These are phyloP conservation scores for Sarocladiaceae sp. DNA, from an alignment of 2,329 filamentous ascomycete species.

Conservation along the genomic window DNA sequence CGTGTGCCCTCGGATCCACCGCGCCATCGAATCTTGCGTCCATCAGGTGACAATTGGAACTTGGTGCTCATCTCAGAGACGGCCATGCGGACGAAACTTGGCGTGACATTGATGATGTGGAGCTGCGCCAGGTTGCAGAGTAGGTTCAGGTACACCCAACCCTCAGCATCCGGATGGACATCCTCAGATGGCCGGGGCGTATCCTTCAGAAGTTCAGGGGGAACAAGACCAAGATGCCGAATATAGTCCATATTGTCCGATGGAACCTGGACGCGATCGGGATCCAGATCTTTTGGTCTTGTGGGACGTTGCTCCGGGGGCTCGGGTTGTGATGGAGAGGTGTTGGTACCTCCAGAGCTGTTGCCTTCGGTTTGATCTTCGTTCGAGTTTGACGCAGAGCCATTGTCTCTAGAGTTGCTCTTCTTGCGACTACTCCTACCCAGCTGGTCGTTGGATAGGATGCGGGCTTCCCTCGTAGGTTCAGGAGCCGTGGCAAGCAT, in stretches of 20 bases:
- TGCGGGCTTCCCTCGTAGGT: slow-evolving; percentile 41
- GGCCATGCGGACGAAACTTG: slow-evolving; percentile 68
- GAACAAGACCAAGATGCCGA: slow-evolving; percentile 62
- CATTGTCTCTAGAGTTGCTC: slow-evolving; percentile 34
- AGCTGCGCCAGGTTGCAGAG: slow-evolving; percentile 77
- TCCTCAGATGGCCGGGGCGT: slow-evolving; percentile 32
- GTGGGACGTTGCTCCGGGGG: slow-evolving; percentile 70
- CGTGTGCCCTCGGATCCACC: slow-evolving; percentile 60
- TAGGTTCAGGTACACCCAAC: slow-evolving; percentile 79
- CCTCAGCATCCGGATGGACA: slow-evolving; percentile 57
- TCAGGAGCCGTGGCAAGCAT: slow-evolving; percentile 19
- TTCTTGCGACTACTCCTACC: slow-evolving; percentile 27
- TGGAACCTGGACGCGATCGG: slow-evolving; percentile 67
- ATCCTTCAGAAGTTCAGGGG: slow-evolving; percentile 45
- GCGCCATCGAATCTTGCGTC: slow-evolving; percentile 73
- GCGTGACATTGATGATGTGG: slow-evolving; percentile 77
- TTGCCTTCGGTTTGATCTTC: slow-evolving; percentile 37
- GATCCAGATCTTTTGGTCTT: slow-evolving; percentile 68
- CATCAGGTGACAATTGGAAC: slow-evolving; percentile 71
- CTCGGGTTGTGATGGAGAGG: slow-evolving; percentile 31
- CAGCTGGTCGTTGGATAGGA: slow-evolving; percentile 29
- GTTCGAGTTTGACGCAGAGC: slow-evolving; percentile 40
- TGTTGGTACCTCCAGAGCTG: slow-evolving; percentile 28
- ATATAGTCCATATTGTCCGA: slow-evolving; percentile 76
- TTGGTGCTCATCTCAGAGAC: slow-evolving; percentile 64